A percentile compares a stretch with the other conserved stretches of the same genome.
Conservation (phyloP, 441 rosid species). For the Eutrema salsugineum region DNA sequence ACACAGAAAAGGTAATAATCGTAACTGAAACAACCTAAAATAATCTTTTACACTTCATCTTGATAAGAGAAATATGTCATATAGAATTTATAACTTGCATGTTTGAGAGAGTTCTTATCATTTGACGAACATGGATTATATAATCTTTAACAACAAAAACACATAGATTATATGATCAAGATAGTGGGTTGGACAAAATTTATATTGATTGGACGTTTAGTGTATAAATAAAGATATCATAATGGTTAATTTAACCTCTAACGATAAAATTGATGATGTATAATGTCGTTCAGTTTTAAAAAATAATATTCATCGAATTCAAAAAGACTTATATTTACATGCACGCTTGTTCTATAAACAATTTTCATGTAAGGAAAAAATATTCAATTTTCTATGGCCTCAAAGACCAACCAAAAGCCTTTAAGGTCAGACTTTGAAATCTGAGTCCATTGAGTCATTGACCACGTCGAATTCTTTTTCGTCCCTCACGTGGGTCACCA, state of each 20-base stretch:
- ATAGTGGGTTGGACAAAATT: constrained; percentile 15
- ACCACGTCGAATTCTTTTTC: not conserved
- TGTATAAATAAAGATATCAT: constrained; percentile 26
- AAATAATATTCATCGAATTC: not conserved
- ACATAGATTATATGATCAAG: constrained; percentile 26
- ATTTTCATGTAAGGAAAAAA: not conserved
- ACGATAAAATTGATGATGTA: constrained; percentile 31
- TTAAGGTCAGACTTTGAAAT: constrained; percentile 11
- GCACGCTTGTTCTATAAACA: constrained; percentile 11
- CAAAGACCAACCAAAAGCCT: constrained; percentile 25
- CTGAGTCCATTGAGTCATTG: constrained; percentile 4
- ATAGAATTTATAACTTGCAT: not conserved
- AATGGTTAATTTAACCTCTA: constrained; percentile 21
- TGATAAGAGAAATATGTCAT: constrained; percentile 20
- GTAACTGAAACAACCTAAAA: not conserved
- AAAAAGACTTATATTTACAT: not conserved
- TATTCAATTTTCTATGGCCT: not conserved
- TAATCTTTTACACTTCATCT: not conserved
- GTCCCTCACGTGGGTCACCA: constrained; percentile 22
- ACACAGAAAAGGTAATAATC: not conserved
- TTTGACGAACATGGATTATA: constrained; percentile 22
- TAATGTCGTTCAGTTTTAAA: not conserved
- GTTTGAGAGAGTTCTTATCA: constrained; percentile 14
- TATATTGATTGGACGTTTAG: constrained; percentile 13
- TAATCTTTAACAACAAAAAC: too few relatives aligned